Conservation (phyloP, 1,284 basidiomycete genomes). For the Amylostereum areolatum region DNA sequence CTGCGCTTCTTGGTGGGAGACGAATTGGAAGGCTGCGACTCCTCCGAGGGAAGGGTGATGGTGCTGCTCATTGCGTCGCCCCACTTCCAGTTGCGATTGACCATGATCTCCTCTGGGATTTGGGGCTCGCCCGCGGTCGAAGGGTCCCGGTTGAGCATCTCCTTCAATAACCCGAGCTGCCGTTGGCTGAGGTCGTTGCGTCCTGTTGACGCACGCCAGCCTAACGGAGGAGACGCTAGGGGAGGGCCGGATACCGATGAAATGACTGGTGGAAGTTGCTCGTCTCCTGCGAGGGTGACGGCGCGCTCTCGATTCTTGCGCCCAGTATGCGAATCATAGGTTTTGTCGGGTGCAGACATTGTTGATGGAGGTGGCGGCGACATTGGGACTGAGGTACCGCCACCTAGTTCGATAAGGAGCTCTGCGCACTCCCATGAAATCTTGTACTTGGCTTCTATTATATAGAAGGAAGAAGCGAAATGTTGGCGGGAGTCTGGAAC, state of each 20-base stretch:
- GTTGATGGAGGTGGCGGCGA: conserved; percentile 16
- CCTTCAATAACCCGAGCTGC: conserved; percentile 42
- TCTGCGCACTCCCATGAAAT: conserved; percentile 89
- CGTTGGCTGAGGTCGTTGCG: conserved; percentile 61
- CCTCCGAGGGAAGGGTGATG: conserved; percentile 65
- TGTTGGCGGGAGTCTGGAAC: conserved; percentile 25
- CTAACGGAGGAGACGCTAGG: conserved; percentile 34
- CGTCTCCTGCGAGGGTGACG: conserved; percentile 63
- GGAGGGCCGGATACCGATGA: conserved; percentile 22
- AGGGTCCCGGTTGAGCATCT: conserved; percentile 42
- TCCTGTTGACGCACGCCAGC: conserved; percentile 73
- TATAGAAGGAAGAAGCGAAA: conserved; percentile 32
- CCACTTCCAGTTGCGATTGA: conserved; percentile 66
- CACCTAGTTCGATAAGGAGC: conserved; percentile 49
- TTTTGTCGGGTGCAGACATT: conserved; percentile 10
- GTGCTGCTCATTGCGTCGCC: conserved; percentile 68
- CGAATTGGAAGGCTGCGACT: conserved; percentile 27
- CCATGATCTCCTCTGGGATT: conserved; percentile 29
- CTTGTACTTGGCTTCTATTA: conserved; percentile 52
- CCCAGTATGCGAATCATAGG: conserved; percentile 19
- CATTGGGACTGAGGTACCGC: conserved; percentile 6
- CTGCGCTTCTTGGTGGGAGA: conserved; percentile 41
- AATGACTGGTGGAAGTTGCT: conserved; percentile 34
- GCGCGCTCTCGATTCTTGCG: conserved; percentile 55
- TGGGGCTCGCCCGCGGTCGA: conserved; percentile 16